phyloP scores from a whole-genome alignment of 2,329 filamentous ascomycete species.

The Lachnellula suecica region DNA sequence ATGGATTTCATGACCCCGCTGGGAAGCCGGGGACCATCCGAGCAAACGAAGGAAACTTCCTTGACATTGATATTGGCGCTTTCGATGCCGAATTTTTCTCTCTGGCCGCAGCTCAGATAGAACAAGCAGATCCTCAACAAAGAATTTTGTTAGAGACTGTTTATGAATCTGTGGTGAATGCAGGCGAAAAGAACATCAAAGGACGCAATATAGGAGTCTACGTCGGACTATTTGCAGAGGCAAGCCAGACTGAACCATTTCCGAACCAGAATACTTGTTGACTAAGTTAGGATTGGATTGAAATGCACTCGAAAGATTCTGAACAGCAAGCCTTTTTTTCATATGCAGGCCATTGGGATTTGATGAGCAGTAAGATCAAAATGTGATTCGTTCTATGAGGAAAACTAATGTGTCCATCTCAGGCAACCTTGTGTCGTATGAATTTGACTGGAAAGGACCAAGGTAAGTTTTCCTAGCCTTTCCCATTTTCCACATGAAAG shows the following conservation, averaged over 20 bases:
- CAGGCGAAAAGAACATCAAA: not conserved
- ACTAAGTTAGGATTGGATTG: conserved; percentile 3
- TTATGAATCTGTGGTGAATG: not conserved
- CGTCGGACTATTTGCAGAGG: conserved; percentile 1
- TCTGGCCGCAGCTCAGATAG: not conserved
- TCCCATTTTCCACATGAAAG: no score
- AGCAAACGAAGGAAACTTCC: conserved; percentile 29
- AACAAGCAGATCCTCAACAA: not conserved
- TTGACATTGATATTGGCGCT: conserved; percentile 17
- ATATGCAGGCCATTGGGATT: not conserved
- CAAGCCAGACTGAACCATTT: no score
- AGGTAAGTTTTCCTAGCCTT: no score
- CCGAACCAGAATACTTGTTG: no score
- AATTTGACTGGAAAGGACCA: conserved; percentile 52
- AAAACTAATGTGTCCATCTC: conserved; percentile 23
- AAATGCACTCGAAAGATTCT: conserved; percentile 1
- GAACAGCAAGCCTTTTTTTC: no score
- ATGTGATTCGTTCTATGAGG: not conserved
- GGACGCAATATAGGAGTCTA: conserved; percentile 5
- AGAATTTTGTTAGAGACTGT: not conserved
- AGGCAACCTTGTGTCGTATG: conserved; percentile 39
- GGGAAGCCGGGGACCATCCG: conserved; percentile 11
- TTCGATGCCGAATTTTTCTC: not conserved
- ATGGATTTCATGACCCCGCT: conserved; percentile 21
- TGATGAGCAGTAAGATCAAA: not conserved